Evolutionary conservation across 208 protist species (phyloP), one percentile per base, ranked within the genome.

Genomic region (Angomonas ambiguus): DNA sequence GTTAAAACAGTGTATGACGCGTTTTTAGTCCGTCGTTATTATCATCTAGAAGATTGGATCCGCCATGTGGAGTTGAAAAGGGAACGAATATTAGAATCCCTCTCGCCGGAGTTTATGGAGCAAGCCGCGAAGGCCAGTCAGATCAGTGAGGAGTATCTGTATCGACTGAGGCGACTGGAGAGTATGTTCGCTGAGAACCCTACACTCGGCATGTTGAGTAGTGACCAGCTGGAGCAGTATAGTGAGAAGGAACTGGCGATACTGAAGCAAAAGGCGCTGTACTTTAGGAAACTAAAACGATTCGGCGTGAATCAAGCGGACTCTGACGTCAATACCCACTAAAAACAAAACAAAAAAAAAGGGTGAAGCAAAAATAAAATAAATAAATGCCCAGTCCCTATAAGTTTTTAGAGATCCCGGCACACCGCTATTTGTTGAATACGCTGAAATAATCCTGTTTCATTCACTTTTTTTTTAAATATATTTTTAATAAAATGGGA

Each of bases 1-100:
- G 65, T 91, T 30, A 95, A 95, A 63, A 90, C 89, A 6, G 65
- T 95, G 13, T 92, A 89, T 67, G 89, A 95, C 68, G 89, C 89
- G 1, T 90, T 80, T 61, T 67, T 95, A 4, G 86, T 92, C 16
- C 83, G 89, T 10, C 86, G 89, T 27, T 92, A 92, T 68, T 95
- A 89, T 62, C 79, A 88, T 32, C 71, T 95, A 5, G 79, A 48
- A 2, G 89, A 95, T 64, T 95, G 89, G 87, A 79, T 86, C 59
- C 73, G 34, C 42, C 71, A 88, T 65, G 89, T 95, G 1, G 82
- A 93, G 73, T 56, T 70, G 62, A 91, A 93, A 71, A 78, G 86
- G 0, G 77, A 70, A 20, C 61, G 75, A 24, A 64, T 95, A 18
- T 69, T 95, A 18, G 77, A 81, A 30, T 65, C 67, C 8, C 77